Conservation (phyloP, 768 basidiomycete genomes). For the Russula olivacea region DNA sequence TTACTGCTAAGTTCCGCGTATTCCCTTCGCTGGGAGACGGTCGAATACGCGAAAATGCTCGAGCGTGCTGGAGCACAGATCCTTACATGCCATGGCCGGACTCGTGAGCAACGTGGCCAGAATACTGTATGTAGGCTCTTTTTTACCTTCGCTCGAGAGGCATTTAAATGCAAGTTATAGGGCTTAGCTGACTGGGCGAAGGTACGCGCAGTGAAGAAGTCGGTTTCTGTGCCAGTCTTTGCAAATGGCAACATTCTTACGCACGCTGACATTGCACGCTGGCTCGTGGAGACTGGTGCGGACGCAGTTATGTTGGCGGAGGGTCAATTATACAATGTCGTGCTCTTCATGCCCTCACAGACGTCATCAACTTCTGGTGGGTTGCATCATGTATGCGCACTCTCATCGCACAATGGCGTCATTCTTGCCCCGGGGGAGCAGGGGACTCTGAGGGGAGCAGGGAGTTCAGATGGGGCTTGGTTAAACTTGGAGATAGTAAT, state of each 20-base stretch:
- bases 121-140: constrained; percentile 46
- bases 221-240: constrained; percentile 88
- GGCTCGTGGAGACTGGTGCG: constrained; percentile 77
- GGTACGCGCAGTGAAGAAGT: constrained; percentile 85
- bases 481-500: too few species aligned
- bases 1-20: constrained; percentile 93
- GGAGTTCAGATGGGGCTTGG: too few species aligned
- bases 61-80: constrained; percentile 94
- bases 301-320: constrained; percentile 96
- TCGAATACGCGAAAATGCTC: constrained; percentile 94
- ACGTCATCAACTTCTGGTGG: constrained; percentile 22
- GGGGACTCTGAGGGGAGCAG: too few species aligned
- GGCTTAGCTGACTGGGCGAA: constrained; percentile 87
- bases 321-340: constrained; percentile 89
- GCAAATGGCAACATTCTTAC: constrained; percentile 96
- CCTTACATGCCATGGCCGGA: constrained; percentile 86
- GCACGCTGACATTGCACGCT: constrained; percentile 72
- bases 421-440: too few species aligned
- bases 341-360: constrained; percentile 48
- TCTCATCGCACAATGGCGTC: too few species aligned
- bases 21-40: constrained; percentile 79
- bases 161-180: constrained; percentile 32
- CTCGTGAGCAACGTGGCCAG: constrained; percentile 87
- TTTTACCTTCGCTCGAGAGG: neutral
- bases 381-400: too few species aligned